Conservation (phyloP, 768 basidiomycete genomes). For the Suillus subalutaceus region DNA sequence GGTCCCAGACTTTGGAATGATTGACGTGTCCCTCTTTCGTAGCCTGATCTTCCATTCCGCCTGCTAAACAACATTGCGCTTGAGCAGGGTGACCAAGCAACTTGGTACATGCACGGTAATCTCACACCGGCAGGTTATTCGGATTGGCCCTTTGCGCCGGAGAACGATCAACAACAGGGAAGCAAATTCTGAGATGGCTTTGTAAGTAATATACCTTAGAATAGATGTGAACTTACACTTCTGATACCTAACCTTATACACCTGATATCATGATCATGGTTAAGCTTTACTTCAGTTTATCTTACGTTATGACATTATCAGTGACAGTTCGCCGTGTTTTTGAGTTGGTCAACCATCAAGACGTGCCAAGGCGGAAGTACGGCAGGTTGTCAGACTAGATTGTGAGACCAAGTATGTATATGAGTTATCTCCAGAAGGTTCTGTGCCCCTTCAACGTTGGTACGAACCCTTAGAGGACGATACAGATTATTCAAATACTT, state of each 20-base stretch:
- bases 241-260: too few species aligned
- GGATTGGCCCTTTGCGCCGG: slow-evolving; percentile 31
- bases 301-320: too few species aligned
- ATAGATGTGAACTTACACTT: too few species aligned
- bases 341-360: too few species aligned
- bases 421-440: neutral
- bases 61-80: slow-evolving; percentile 26
- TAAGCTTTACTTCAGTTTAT: too few species aligned
- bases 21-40: neutral
- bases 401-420: too few species aligned
- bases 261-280: too few species aligned
- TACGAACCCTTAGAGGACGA: neutral
- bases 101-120: slow-evolving; percentile 29
- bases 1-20: too few species aligned
- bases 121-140: slow-evolving; percentile 29
- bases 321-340: too few species aligned
- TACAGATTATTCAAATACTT: too few species aligned
- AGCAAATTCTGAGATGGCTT: neutral
- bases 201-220: neutral
- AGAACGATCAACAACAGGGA: neutral
- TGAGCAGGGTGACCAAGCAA: slow-evolving; percentile 19
- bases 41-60: slow-evolving; percentile 38
- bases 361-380: neutral
- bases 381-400: neutral
- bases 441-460: neutral